Evolutionary conservation across 2,329 filamentous ascomycete genomes (phyloP).

Genomic region (Didymella exigua): DNA sequence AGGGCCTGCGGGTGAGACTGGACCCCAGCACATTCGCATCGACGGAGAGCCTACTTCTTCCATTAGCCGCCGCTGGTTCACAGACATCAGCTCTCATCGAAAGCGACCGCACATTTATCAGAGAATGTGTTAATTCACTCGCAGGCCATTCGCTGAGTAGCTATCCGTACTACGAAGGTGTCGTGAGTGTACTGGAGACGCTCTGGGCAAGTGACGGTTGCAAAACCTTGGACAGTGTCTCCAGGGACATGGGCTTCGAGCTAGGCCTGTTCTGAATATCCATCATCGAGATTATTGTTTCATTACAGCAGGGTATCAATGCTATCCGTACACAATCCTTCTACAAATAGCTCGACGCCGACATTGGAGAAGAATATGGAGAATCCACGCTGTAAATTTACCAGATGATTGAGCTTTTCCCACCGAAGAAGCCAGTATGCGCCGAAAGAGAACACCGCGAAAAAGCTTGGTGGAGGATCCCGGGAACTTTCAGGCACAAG

Average conservation of each 20-base stretch:
- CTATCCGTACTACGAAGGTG: constrained; percentile 6
- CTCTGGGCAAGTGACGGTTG: not conserved
- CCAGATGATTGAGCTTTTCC: not conserved
- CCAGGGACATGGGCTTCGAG: constrained; percentile 5
- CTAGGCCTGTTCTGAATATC: constrained; percentile 8
- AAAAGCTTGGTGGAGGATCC: not conserved
- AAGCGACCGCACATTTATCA: constrained; percentile 1
- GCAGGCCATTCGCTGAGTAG: not conserved
- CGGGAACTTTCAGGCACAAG: not conserved
- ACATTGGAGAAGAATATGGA: not conserved
- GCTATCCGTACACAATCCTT: not conserved
- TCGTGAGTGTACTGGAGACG: not conserved
- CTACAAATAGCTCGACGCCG: not conserved
- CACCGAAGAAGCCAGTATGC: not conserved
- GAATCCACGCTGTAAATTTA: not conserved
- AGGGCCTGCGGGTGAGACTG: constrained; percentile 4
- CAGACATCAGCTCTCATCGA: not conserved
- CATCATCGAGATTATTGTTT: not conserved
- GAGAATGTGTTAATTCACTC: not conserved
- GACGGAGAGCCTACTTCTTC: not conserved
- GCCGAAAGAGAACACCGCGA: not conserved
- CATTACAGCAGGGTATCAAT: not conserved
- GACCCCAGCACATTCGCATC: not conserved
- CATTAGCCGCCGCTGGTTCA: not conserved
- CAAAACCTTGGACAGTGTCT: not conserved